Evolutionary conservation across 805 yeast species (phyloP), one percentile per base, ranked within the genome.

Genomic region (Schizosaccharomyces cryophilus): DNA sequence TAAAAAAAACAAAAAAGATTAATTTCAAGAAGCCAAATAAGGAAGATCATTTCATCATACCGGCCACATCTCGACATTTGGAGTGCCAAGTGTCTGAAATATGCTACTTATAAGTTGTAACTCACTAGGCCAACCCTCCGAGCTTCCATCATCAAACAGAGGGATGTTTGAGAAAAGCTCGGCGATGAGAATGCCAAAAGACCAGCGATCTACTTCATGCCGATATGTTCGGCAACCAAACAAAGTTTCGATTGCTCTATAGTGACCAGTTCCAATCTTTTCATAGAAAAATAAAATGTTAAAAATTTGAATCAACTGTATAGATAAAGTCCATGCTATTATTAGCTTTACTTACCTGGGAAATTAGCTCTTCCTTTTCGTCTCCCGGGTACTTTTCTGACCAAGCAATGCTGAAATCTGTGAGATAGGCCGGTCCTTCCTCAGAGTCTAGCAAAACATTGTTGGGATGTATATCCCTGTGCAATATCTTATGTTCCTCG

Each of bases 401-500:
- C 56, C 56, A 51, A 5, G 56, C 56, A 51, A 29, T 51, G 26
- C 56, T 51, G 56, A 51, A 51, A 29, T 51, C 56, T 17, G 56
- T 24, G 7, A 51, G 35, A 24, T 24, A 24, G 4, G 56, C 56
- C 11, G 56, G 56, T 17, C 56, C 56, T 17, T 51, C 31, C 17
- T 19, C 19, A 7, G 56, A 51, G 70, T 89, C 96, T 66, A 89
- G 88, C 95, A 89, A 88, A 64, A 89, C 85, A 71, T 89, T 89
- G 67, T 89, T 95, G 9, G 96, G 96, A 71, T 89, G 89, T 61
- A 89, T 95, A 72, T 89, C 96, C 69, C 96, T 77, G 69, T 89
- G 96, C 82, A 89, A 87, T 63, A 89, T 87, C 24, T 96, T 96
- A 87, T 85, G 85, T 11, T 95, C 85, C 72, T 89, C 96, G 48